Evolutionary conservation across 305 asterid species (phyloP).

Genomic region (Fraxinus nigra): DNA sequence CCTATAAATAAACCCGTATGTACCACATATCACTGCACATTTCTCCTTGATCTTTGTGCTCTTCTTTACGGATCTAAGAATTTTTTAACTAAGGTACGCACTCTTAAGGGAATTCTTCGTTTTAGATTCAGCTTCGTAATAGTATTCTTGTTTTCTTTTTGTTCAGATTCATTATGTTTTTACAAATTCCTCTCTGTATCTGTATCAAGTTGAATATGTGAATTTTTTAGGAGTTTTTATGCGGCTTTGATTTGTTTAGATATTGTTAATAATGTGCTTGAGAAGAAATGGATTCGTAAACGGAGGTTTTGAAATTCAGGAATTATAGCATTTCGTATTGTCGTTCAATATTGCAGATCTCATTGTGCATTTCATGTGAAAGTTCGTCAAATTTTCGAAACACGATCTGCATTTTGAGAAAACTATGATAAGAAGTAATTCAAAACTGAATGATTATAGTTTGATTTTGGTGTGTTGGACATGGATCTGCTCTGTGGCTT

Average conservation of each 20-base stretch:
- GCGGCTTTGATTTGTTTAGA: not conserved
- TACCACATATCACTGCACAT: not conserved
- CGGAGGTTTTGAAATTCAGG: not conserved
- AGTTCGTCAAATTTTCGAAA: not conserved
- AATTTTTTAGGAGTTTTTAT: not conserved
- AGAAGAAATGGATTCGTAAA: constrained; percentile 4
- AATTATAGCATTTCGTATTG: not conserved
- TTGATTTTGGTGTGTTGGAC: constrained; percentile 16
- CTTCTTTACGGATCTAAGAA: not conserved
- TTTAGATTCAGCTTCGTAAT: not conserved
- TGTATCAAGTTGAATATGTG: not conserved
- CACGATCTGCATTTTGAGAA: constrained; percentile 11
- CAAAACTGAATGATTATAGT: not conserved
- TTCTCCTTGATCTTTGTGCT: not conserved
- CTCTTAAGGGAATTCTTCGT: not conserved
- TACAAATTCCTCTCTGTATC: not conserved
- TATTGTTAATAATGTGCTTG: not conserved
- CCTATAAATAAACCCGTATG: not conserved
- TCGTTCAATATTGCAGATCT: constrained; percentile 23
- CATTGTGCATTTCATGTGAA: not conserved
- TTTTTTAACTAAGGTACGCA: not conserved
- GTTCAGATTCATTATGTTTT: not conserved
- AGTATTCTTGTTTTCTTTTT: not conserved
- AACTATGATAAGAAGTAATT: not conserved
- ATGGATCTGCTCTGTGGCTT: constrained; percentile 4